Evolutionary conservation across 176 grass and related monocot genomes (phyloP).

Genomic region (Oryza rufipogon): DNA sequence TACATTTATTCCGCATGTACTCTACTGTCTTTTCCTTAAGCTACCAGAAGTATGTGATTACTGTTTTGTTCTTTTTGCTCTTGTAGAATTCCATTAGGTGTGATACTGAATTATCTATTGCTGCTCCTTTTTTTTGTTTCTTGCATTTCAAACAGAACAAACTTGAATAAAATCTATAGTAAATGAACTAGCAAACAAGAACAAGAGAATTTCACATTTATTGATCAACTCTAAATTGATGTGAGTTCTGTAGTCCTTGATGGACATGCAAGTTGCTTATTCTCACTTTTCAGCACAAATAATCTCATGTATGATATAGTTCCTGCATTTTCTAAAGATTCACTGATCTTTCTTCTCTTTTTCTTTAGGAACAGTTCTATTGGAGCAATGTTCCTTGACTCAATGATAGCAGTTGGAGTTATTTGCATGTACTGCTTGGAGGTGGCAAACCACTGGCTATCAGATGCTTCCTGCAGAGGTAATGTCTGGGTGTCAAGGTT

Average conservation of each 20-base stretch:
- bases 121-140: background rate
- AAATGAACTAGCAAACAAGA: slow-evolving; percentile 7
- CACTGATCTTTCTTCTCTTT: background rate
- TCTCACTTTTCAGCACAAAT: background rate
- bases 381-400: background rate
- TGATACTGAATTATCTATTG: background rate
- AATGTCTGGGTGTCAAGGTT: background rate
- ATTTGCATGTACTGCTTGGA: background rate
- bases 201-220: background rate
- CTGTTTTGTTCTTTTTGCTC: background rate
- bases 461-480: background rate
- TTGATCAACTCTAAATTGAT: slow-evolving; percentile 15
- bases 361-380: background rate
- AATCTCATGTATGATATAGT: background rate
- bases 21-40: background rate
- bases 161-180: background rate
- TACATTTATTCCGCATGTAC: background rate
- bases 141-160: background rate
- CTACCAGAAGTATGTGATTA: background rate
- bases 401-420: background rate
- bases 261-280: background rate
- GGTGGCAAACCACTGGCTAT: background rate
- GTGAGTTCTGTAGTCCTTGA: background rate
- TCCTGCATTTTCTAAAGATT: slow-evolving; percentile 30
- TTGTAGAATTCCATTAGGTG: background rate